Evolutionary conservation across 1,284 basidiomycete genomes (phyloP), one percentile per base, ranked within the genome.

Genomic region (Stygiomarasmius scandens): DNA sequence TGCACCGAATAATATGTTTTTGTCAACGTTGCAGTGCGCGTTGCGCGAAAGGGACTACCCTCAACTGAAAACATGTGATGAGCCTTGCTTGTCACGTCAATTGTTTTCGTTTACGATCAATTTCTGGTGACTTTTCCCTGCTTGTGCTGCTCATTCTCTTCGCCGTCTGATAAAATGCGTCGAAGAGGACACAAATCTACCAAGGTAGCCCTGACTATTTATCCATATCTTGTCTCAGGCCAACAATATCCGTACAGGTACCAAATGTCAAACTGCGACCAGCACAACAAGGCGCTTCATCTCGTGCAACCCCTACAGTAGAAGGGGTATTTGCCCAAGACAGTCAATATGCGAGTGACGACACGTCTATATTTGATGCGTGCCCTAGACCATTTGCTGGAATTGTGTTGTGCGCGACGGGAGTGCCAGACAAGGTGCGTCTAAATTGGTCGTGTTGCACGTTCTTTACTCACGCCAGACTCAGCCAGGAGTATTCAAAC

Each of bases 231-330:
- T 11, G 4, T 14, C 2, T 19, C 2, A 2, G 44, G n/a, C 22
- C 29, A 22, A 38, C 23, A 34, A 16, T 23, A 11, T 20, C 48
- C 25, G 8, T 9, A 5, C 22, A 90, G 89, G 87, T 91, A 6
- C 89, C 89, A 1, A 87, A 87, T 73, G 89, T 91, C 58, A 90
- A 86, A 62, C 79, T 91, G 60, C 83, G 87, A 19, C 86, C 90
- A 5, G 82, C 85, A n/a, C 77, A 76, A 43, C 71, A 69, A 52
- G 63, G 67, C 34, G 65, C 71, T 43, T 66, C 71, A 45, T 66
- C 69, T 55, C 73, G 25, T 20, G 49, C 22, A 29, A n/a, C 22
- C 25, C 23, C 49, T 61, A 62, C 27, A 64, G 62, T 32, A 64
- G 65, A 66, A 61, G 64, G 63, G 63, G 49, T 71, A 47, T 74